Evolutionary conservation across 1,284 basidiomycete species (phyloP), one percentile per base, ranked within the genome.

Genomic region (Fomitopsis schrenkii): DNA sequence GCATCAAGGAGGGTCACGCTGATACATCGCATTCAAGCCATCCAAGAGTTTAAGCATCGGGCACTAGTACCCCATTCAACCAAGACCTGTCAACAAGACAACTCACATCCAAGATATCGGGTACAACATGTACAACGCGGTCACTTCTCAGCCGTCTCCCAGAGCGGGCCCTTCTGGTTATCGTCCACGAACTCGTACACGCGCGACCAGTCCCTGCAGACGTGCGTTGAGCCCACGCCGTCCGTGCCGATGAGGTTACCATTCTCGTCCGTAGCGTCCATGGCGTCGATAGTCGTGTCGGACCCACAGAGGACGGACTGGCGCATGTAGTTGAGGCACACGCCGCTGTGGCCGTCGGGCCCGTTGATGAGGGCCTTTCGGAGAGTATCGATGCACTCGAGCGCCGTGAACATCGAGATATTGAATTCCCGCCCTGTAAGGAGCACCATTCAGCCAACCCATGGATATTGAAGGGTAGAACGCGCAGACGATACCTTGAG

Each of bases 391-490:
- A 77, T 63, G 57, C 76, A 77, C 55, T 76, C 73, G 54, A 78
- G 63, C 63, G 77, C 74, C 63, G 76, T 76, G 62, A 71, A 77
- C 70, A 78, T 71, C 36, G 72, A 66, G 9, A 77, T 64, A 17
- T 69, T 69, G 62, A 72, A 71, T 14, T 59, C 57, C 15, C 38
- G 57, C 22, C 46, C 57, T 59, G 26, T 5, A 12, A 22, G 22
- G 58, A 65, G 66, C 8, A 38, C 2, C 36, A 22, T 3, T 38
- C 4, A 19, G 19, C n/a, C 17, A 17, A 19, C 33, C 6, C 12
- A 14, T 30, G 9, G 35, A 22, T 3, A 38, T 2, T 1, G n/a
- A 3, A 38, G 12, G 15, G 30, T 7, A 46, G 26, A 22, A 46
- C n/a, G n/a, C 14, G 44, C 14, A 15, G 65, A 6, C 28, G 14